A percentile compares a stretch with the other conserved stretches of the same genome.
Conservation (phyloP, 768 basidiomycete genomes). For the Rhizopogon vulgaris region DNA sequence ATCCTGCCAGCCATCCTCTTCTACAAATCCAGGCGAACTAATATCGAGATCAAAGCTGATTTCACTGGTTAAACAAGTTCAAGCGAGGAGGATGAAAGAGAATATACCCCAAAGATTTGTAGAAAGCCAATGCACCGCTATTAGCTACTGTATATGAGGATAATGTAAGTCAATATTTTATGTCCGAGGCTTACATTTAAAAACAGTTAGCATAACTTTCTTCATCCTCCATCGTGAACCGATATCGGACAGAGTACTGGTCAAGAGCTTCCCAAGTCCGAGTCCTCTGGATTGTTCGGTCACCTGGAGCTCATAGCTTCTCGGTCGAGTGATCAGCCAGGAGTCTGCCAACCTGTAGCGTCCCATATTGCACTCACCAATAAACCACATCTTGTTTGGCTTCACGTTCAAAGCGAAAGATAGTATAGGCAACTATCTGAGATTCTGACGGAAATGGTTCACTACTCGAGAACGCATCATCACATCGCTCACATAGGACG, state of each 20-base stretch:
- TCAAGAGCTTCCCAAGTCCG: constrained; percentile 56
- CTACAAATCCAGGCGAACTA: constrained; percentile 40
- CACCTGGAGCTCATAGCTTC: constrained; percentile 78
- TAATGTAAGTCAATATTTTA: neutral
- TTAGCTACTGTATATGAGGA: constrained; percentile 33
- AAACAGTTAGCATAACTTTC: constrained; percentile 69
- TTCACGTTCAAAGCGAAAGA: constrained; percentile 76
- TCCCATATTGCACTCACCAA: constrained; percentile 41
- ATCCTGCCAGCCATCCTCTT: constrained; percentile 21
- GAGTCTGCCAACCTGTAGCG: neutral
- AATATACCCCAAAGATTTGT: constrained; percentile 47
- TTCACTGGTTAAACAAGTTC: neutral
- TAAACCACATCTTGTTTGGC: constrained; percentile 56
- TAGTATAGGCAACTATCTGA: constrained; percentile 34
- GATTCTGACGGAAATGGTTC: constrained; percentile 13
- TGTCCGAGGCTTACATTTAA: constrained; percentile 48
- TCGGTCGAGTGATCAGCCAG: neutral
- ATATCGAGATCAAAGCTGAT: constrained; percentile 50
- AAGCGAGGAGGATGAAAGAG: neutral
- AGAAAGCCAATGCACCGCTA: constrained; percentile 41
- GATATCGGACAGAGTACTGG: constrained; percentile 44
- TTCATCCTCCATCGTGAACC: constrained; percentile 51
- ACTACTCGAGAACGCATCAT: constrained; percentile 2
- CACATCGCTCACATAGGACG: constrained; percentile 33
- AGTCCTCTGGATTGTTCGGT: constrained; percentile 32